Evolutionary conservation across 768 basidiomycete species (phyloP).

Genomic region (Mycena leptocephala): DNA sequence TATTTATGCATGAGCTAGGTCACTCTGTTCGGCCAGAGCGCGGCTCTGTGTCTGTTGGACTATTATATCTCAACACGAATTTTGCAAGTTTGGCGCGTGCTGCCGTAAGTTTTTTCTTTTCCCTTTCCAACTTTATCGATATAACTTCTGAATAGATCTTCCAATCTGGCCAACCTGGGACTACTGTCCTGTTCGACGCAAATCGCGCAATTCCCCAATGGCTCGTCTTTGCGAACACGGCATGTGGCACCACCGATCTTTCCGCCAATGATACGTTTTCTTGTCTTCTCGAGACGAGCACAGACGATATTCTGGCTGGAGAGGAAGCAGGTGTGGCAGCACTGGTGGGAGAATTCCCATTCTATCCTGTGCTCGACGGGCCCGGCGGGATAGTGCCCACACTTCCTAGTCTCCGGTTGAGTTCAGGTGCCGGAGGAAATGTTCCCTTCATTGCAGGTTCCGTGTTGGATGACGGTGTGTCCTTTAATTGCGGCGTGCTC

Average conservation of each 20-base stretch:
- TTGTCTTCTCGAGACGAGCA: neutral
- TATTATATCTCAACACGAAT: neutral
- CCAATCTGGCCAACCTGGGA: neutral
- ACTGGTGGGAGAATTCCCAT: neutral
- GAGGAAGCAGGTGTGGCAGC: neutral
- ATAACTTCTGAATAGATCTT: neutral
- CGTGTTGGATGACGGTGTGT: constrained; percentile 48
- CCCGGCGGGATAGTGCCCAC: neutral
- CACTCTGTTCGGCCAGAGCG: neutral
- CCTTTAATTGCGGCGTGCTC: neutral
- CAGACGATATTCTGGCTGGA: neutral
- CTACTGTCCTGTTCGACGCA: neutral
- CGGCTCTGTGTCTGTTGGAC: neutral
- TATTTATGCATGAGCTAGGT: neutral
- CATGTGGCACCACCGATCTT: neutral
- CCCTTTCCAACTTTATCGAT: neutral
- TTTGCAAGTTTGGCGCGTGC: neutral
- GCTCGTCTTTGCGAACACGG: constrained; percentile 3
- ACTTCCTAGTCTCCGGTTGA: neutral
- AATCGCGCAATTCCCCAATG: neutral
- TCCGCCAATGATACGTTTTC: neutral
- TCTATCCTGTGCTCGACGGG: neutral
- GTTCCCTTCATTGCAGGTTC: constrained; percentile 19
- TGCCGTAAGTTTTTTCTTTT: neutral
- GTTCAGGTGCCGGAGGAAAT: neutral